Evolutionary conservation across 1,139 yeast species (phyloP).

Genomic region (Taphrina deformans): DNA sequence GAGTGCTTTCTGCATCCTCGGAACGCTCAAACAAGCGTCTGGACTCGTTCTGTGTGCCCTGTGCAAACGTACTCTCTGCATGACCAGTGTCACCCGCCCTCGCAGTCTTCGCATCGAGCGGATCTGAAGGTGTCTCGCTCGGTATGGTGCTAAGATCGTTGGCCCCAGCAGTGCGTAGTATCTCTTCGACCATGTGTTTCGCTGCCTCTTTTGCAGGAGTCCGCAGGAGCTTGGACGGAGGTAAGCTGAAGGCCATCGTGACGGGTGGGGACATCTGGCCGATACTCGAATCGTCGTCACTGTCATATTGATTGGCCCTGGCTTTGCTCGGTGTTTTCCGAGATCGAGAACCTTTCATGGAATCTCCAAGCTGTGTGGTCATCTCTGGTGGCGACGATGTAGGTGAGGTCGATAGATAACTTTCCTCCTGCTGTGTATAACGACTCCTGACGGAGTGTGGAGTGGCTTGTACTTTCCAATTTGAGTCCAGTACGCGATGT

Average conservation of each 20-base stretch:
- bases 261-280: slow-evolving; percentile 36
- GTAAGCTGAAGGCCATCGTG: slow-evolving; percentile 32
- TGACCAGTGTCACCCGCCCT: background rate
- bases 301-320: slow-evolving; percentile 33
- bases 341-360: background rate
- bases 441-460: slow-evolving; percentile 39
- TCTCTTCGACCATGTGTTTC: slow-evolving; percentile 35
- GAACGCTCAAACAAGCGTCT: slow-evolving; percentile 4
- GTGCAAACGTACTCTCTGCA: slow-evolving; percentile 2
- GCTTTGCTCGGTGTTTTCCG: slow-evolving; percentile 1
- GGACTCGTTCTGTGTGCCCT: slow-evolving; percentile 13
- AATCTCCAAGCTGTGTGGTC: slow-evolving; percentile 1
- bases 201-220: slow-evolving; percentile 34
- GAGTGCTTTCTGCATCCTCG: slow-evolving; percentile 4
- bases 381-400: slow-evolving; percentile 23
- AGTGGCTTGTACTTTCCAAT: slow-evolving; percentile 47
- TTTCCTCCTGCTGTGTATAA: background rate
- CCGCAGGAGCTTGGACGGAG: slow-evolving; percentile 32
- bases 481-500: slow-evolving; percentile 46
- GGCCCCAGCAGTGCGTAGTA: slow-evolving; percentile 34
- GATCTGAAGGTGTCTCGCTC: slow-evolving; percentile 13
- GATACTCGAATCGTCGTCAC: slow-evolving; percentile 39
- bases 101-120: background rate
- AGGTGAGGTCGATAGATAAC: slow-evolving; percentile 20
- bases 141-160: slow-evolving; percentile 25